phyloP scores from a whole-genome alignment of 257 asterid genomes.

The Rhazya stricta region DNA sequence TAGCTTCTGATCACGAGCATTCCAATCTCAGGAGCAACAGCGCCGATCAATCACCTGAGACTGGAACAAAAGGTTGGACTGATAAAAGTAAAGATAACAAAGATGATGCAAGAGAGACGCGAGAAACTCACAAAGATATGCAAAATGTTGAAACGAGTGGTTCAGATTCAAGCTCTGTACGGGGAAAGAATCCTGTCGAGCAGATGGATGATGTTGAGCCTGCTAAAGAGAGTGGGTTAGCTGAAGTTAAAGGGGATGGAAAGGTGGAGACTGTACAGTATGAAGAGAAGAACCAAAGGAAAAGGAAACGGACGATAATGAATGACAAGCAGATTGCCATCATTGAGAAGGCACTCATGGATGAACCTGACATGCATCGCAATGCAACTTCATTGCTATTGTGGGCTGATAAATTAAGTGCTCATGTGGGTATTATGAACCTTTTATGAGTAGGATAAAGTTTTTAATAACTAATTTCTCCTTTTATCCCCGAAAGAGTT shows the following conservation, averaged over 20 bases:
- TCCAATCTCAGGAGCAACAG: slow-evolving; percentile 33
- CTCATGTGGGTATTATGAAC: slow-evolving; percentile 45
- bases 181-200: slow-evolving; percentile 46
- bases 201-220: slow-evolving; percentile 45
- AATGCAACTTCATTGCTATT: slow-evolving; percentile 45
- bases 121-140: slow-evolving; percentile 46
- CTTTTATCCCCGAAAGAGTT: slow-evolving; percentile 17
- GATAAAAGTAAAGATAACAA: slow-evolving; percentile 36
- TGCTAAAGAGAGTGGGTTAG: slow-evolving; percentile 41
- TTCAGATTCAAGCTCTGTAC: slow-evolving; percentile 72
- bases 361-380: slow-evolving; percentile 94
- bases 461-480: slow-evolving; percentile 5
- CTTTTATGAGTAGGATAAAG: neutral
- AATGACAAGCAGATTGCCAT: slow-evolving; percentile 73
- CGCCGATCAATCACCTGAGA: slow-evolving; percentile 33
- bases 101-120: slow-evolving; percentile 20
- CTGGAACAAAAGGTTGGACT: slow-evolving; percentile 23
- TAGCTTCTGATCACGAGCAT: slow-evolving; percentile 29
- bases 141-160: slow-evolving; percentile 67
- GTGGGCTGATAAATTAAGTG: slow-evolving; percentile 85
- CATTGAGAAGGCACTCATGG: slow-evolving; percentile 67
- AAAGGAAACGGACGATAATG: slow-evolving; percentile 90
- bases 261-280: slow-evolving; percentile 48
- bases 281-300: slow-evolving; percentile 82
- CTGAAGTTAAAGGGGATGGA: slow-evolving; percentile 57